Percentiles rank a stretch among this genome's conserved stretches.
Conservation (phyloP, 768 basidiomycete species). For the Serendipita sp. region DNA sequence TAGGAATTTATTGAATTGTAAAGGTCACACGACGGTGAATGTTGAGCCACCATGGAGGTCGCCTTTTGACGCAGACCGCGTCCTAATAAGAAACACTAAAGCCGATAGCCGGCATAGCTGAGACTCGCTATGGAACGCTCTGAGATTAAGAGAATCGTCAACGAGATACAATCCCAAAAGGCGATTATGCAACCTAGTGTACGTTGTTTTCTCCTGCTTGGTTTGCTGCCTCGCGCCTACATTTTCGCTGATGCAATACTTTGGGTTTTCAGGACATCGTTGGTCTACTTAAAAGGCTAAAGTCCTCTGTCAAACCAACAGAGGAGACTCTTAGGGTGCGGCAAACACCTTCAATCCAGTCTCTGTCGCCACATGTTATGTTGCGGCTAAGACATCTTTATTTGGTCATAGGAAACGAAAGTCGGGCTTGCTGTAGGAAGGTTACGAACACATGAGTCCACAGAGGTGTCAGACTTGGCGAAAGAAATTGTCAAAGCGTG, state of each 20-base stretch:
- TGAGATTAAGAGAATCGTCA: constrained; percentile 5
- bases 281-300: constrained; percentile 3
- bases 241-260: too few relatives aligned
- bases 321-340: neutral
- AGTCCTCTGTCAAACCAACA: neutral
- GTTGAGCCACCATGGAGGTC: neutral
- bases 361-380: neutral
- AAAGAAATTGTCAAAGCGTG: constrained; percentile 87
- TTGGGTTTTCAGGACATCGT: neutral
- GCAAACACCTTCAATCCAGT: neutral
- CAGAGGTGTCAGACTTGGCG: constrained; percentile 63
- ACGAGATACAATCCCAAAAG: constrained; percentile 2
- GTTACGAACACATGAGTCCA: constrained; percentile 55
- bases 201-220: neutral
- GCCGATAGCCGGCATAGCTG: neutral
- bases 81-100: neutral
- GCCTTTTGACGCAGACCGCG: neutral
- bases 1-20: neutral
- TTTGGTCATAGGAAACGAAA: constrained; percentile 61
- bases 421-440: constrained; percentile 87
- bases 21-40: neutral
- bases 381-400: neutral
- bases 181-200: constrained; percentile 2
- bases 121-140: neutral
- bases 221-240: neutral